A percentile compares a stretch with the other conserved stretches of the same genome.
Evolutionary conservation across 1,284 basidiomycete species (phyloP).

Genomic region (Ustilago nuda): DNA sequence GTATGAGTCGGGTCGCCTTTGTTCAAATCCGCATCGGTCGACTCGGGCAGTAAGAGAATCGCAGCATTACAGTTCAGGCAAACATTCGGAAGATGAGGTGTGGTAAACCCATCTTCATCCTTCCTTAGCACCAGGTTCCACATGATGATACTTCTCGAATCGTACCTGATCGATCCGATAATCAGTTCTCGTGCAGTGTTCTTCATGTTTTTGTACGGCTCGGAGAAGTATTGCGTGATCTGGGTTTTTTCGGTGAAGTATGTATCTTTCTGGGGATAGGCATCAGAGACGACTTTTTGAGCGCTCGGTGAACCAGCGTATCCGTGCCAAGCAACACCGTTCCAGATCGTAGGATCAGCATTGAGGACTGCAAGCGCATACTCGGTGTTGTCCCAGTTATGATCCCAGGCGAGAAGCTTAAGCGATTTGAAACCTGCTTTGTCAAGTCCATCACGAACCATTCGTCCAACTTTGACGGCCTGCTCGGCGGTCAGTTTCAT

Average conservation of each 20-base stretch:
- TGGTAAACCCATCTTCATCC: constrained; percentile 55
- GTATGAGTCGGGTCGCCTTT: constrained; percentile 21
- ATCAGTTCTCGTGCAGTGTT: constrained; percentile 39
- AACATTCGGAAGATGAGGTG: constrained; percentile 47
- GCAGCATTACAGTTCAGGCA: constrained; percentile 56
- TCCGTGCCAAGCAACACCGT: constrained; percentile 57
- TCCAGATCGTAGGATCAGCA: constrained; percentile 26
- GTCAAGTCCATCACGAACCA: constrained; percentile 35
- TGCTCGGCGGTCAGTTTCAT: constrained; percentile 33
- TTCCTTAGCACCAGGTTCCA: constrained; percentile 56
- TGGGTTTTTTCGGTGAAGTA: constrained; percentile 55
- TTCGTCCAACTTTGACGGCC: constrained; percentile 28
- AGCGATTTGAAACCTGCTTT: constrained; percentile 22
- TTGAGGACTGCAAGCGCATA: constrained; percentile 44
- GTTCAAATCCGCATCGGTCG: constrained; percentile 15
- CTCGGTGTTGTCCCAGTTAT: constrained; percentile 52
- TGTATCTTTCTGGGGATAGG: constrained; percentile 40
- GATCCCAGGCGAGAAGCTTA: constrained; percentile 43
- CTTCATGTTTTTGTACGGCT: constrained; percentile 60
- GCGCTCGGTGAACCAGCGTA: constrained; percentile 43
- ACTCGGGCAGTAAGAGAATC: constrained; percentile 42
- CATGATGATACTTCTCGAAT: constrained; percentile 29
- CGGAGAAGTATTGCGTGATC: constrained; percentile 51
- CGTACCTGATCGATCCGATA: constrained; percentile 51
- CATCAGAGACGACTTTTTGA: constrained; percentile 38